Evolutionary conservation across 192 early-diverging fungal species (phyloP), one percentile per base, ranked within the genome.

Genomic region (Paraglomus occultum): DNA sequence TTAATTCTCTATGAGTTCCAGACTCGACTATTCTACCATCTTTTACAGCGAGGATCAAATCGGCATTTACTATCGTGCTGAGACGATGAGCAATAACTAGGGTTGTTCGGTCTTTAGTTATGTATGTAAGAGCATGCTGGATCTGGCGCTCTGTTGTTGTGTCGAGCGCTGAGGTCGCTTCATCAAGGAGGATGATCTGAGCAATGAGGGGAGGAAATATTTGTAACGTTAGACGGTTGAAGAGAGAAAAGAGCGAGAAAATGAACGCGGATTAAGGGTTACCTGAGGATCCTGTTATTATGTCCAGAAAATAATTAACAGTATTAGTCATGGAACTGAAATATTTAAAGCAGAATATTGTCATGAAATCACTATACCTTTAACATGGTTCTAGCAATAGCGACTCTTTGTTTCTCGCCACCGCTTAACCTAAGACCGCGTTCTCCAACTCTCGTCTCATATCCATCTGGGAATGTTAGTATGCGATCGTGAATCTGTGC

Each of bases 371-470:
- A 40, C 39, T 54, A 38, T n/a, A 67, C 78, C 76, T 94, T 94
- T 43, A 94, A 61, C 44, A 94, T 76, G 1, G 92, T 94, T 17
- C 92, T 72, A 14, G 92, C 92, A 76, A 94, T 94, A 17, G 92
- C 92, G 7, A 94, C 85, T 43, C 92, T 79, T 75, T 94, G 92
- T 79, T 96, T 95, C 80, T 97, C 96, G 17, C 94, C 95, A 57
- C 95, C 94, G 53, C 87, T 89, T 17, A 99, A 80, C 55, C 94
- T 82, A 73, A 92, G 67, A 38, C 88, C 89, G 67, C 88, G 80
- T 64, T 90, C 89, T 31, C 89, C 89, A 3, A 90, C 87, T 15
- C 77, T 83, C n/a, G 85, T 87, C 45, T 82, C 76, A 73, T 88
- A 84, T 1, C 87, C 81, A 78, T 94, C 91, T 0, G 91, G 88